Evolutionary conservation across 495 filamentous ascomycete genomes (phyloP), one percentile per base, ranked within the genome.

Genomic region (Podospora tetraspora): DNA sequence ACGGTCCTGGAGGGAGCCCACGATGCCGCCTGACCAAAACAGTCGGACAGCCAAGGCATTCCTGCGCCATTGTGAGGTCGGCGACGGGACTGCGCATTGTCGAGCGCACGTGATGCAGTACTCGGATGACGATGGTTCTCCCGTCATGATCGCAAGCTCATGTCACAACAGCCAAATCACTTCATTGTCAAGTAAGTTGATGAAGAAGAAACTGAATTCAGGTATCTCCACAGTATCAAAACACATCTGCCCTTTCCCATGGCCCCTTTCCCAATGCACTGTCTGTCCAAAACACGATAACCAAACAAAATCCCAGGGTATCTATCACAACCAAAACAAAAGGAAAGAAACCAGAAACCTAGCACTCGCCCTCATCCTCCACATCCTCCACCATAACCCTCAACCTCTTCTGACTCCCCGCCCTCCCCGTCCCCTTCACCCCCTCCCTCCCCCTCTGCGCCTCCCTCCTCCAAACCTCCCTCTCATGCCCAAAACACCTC

Each of bases 301-400:
- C 19, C 9, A 37, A 37, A 25, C 30, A 16, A n/a, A 56, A 52
- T 43, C n/a, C 24, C 63, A 30, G 25, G 43, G 52, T 32, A 57
- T 59, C 63, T 59, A 32, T 9, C 3, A 23, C 22, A 25, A 16
- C 59, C 59, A 52, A 52, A 52, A n/a, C 16, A 52, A 52, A 19
- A 7, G 6, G 1, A n/a, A 52, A 2, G 19, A 52, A 8, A 43
- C 4, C 29, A 19, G 13, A 52, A 52, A 52, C 9, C 57, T 56
- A 65, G 8, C 63, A 65, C 6, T 16, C 22, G 19, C 32, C 58
- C 7, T 34, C 30, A 21, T 66, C 65, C 32, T 66, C 57, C 11
- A 34, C 27, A 27, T 66, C 65, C 30, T 66, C 65, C 4, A 66
- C 65, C 27, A 59, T 66, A 9, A 32, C 57, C 24, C 58, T 25